Evolutionary conservation across 2,329 filamentous ascomycete species (phyloP), one percentile per base, ranked within the genome.

Genomic region (Calonectria pteridis): DNA sequence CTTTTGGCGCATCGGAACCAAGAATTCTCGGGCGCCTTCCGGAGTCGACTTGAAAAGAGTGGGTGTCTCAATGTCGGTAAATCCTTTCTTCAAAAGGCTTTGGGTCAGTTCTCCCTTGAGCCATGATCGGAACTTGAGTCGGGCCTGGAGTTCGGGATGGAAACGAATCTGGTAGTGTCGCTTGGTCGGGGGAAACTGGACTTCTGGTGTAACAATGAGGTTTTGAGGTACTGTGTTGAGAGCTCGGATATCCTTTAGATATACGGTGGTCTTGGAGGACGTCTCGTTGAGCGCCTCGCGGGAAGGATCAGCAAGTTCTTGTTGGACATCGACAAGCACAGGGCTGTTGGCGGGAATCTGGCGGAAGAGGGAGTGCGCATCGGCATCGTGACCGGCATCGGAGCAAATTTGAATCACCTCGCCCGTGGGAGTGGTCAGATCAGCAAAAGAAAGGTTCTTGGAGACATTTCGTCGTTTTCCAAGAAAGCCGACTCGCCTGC

Each of bases 21-120:
- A 84, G 75, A 99, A 99, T 83, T 99, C 97, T 63, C 96, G 90
- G 1, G 97, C 97, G 0, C 97, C 97, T 85, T 99, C 97, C 0
- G 97, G 95, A 0, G 97, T 99, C 0, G 97, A 98, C 84, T 98
- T 99, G 90, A 99, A 99, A 0, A 99, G 89, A 5, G 98, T 87
- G 0, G 97, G 97, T 0, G 97, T 99, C 83, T 99, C 97, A 37
- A 98, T 90, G 77, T 98, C 94, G 16, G 90, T 87, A 80, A 96
- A 96, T 1, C 88, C 89, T 31, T 88, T 87, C 6, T 87, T 83
- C 20, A 89, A 86, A 37, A 95, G 87, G 11, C 87, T 81, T 58
- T 89, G 88, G 75, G 88, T 91, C 37, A 88, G 84, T 72, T 88
- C 87, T 6, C 86, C 87, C 46, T 85, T 87, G 5, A 93, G 88